These are phyloP conservation scores for Phoma herbarum DNA, from an alignment of 2,329 filamentous ascomycete genomes.

Conservation along the genomic window DNA sequence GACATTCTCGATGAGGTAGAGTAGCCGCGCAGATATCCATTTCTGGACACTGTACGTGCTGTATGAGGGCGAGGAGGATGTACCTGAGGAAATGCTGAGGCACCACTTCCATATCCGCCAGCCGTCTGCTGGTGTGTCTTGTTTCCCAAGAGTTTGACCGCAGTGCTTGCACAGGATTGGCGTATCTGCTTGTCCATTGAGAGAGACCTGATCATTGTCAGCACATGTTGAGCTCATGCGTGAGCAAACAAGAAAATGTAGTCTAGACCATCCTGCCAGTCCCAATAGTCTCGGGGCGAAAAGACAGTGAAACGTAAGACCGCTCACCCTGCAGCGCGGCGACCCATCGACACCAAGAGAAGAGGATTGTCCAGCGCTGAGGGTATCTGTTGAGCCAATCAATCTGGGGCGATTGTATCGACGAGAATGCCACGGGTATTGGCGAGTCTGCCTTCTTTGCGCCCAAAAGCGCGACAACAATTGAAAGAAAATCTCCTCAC, in stretches of 20 bases:
- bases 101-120: slow-evolving; percentile 62
- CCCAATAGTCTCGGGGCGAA: slow-evolving; percentile 43
- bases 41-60: slow-evolving; percentile 43
- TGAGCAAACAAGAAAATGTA: slow-evolving; percentile 31
- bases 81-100: slow-evolving; percentile 42
- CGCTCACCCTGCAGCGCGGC: slow-evolving; percentile 36
- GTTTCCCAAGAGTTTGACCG: slow-evolving; percentile 47
- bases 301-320: slow-evolving; percentile 47
- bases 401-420: slow-evolving; percentile 68
- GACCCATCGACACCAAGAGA: slow-evolving; percentile 41
- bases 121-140: slow-evolving; percentile 56
- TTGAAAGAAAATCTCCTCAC: slow-evolving; percentile 47
- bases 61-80: slow-evolving; percentile 16
- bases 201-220: slow-evolving; percentile 2
- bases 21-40: slow-evolving; percentile 64
- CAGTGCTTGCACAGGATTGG: slow-evolving; percentile 52
- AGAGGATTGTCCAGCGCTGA: slow-evolving; percentile 39
- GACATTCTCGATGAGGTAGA: slow-evolving; percentile 64
- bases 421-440: slow-evolving; percentile 58
- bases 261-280: slow-evolving; percentile 45
- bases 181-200: background rate
- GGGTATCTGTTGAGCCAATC: slow-evolving; percentile 45
- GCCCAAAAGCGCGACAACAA: slow-evolving; percentile 47
- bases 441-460: slow-evolving; percentile 65
- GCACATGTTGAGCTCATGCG: background rate